Conservation (phyloP, 805 yeast species). For the Candida ipomoeae region DNA sequence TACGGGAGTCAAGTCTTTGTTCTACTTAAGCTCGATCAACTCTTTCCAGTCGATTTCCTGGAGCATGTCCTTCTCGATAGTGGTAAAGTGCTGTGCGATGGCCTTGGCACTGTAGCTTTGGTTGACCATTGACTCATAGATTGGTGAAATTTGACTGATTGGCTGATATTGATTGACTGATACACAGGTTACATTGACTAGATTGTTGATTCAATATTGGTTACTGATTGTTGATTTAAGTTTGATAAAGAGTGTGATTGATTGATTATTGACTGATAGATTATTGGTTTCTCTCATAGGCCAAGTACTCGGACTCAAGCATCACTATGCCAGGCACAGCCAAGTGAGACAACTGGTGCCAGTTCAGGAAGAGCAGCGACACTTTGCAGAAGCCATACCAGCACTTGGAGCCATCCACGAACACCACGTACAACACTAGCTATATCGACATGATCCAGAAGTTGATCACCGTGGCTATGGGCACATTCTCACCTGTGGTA, state of each 20-base stretch:
- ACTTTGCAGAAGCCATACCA: slow-evolving; percentile 59
- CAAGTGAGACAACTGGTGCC: slow-evolving; percentile 34
- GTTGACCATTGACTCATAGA: no score
- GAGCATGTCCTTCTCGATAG: slow-evolving; percentile 80
- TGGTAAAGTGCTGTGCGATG: slow-evolving; percentile 77
- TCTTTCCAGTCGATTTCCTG: slow-evolving; percentile 91
- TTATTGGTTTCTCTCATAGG: no score
- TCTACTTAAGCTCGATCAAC: slow-evolving; percentile 72
- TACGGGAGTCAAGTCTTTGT: slow-evolving; percentile 58
- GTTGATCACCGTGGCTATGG: slow-evolving; percentile 39
- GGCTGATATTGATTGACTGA: no score
- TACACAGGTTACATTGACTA: no score
- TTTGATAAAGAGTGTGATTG: no score
- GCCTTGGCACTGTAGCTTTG: slow-evolving; percentile 62
- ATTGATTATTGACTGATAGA: no score
- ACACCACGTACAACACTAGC: slow-evolving; percentile 31
- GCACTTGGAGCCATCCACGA: slow-evolving; percentile 60
- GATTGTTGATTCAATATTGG: no score
- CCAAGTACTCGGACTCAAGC: slow-evolving; percentile 44
- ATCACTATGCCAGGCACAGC: slow-evolving; percentile 45
- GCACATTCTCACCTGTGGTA: no score
- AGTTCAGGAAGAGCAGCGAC: slow-evolving; percentile 28
- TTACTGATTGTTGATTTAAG: no score
- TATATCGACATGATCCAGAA: slow-evolving; percentile 40
- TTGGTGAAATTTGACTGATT: no score